Evolutionary conservation across 805 yeast genomes (phyloP).

Genomic region (Barnettozyma pratensis): DNA sequence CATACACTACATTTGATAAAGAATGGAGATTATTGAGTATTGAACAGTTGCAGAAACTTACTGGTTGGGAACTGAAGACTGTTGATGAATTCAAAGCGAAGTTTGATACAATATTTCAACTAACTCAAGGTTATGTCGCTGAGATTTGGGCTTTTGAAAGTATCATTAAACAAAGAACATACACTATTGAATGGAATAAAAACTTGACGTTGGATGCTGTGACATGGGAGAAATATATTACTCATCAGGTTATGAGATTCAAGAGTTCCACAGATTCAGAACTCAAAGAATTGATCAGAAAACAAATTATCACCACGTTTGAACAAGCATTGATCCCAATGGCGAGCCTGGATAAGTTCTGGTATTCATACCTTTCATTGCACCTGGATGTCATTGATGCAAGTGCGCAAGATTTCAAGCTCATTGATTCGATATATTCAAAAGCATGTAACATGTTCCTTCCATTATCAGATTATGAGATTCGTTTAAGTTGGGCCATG

Average conservation of each 20-base stretch:
- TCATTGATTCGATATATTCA: conserved; percentile 40
- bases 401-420: conserved; percentile 21
- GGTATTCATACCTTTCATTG: conserved; percentile 54
- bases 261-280: conserved; percentile 1
- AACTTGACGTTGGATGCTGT: conserved; percentile 26
- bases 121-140: conserved; percentile 19
- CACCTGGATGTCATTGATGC: neutral
- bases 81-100: conserved; percentile 6
- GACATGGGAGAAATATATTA: conserved; percentile 62
- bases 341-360: conserved; percentile 52
- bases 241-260: conserved; percentile 40
- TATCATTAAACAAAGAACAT: conserved; percentile 50
- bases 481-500: conserved; percentile 21
- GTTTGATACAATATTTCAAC: conserved; percentile 13
- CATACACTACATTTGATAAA: conserved; percentile 17
- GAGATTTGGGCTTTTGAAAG: conserved; percentile 71
- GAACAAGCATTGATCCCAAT: conserved; percentile 73
- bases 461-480: conserved; percentile 8
- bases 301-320: conserved; percentile 43
- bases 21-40: conserved; percentile 1
- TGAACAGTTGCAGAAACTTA: neutral
- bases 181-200: conserved; percentile 33
- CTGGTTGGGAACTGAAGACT: conserved; percentile 19
- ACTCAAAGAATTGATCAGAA: conserved; percentile 5
- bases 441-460: conserved; percentile 45